These are phyloP conservation scores for Fusarium pseudograminearum DNA, from an alignment of 2,329 filamentous ascomycete genomes.

Conservation along the genomic window DNA sequence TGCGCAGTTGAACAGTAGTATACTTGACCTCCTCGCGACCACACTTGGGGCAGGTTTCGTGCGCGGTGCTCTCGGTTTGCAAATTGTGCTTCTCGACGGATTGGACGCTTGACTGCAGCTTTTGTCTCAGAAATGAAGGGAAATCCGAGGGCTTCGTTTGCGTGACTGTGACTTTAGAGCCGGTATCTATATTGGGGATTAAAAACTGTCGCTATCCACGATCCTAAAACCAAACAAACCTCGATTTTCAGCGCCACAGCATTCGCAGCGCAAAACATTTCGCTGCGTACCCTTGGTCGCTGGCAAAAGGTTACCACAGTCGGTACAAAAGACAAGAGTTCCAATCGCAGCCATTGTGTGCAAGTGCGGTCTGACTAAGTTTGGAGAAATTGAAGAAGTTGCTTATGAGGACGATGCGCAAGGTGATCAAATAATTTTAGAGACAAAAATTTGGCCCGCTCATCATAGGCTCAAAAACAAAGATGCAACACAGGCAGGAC, in stretches of 20 bases:
- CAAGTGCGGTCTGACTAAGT: background rate
- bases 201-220: slow-evolving; percentile 16
- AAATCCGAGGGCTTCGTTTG: slow-evolving; percentile 91
- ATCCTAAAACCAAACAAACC: slow-evolving; percentile 62
- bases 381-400: slow-evolving; percentile 14
- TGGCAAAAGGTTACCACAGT: slow-evolving; percentile 91
- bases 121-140: slow-evolving; percentile 87
- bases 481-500: background rate
- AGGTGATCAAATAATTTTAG: slow-evolving; percentile 30
- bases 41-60: slow-evolving; percentile 82
- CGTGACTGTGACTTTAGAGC: slow-evolving; percentile 81
- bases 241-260: slow-evolving; percentile 87
- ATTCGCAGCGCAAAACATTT: slow-evolving; percentile 82
- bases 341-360: slow-evolving; percentile 85
- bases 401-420: slow-evolving; percentile 11
- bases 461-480: slow-evolving; percentile 39
- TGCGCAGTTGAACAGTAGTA: slow-evolving; percentile 85
- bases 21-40: slow-evolving; percentile 85
- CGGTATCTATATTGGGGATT: slow-evolving; percentile 67
- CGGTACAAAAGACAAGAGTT: slow-evolving; percentile 90
- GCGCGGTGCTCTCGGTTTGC: slow-evolving; percentile 75
- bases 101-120: slow-evolving; percentile 85
- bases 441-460: slow-evolving; percentile 47
- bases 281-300: slow-evolving; percentile 81
- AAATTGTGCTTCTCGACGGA: slow-evolving; percentile 82